Evolutionary conservation across 257 asterid genomes (phyloP), one percentile per base, ranked within the genome.

Genomic region (Phtheirospermum japonicum): DNA sequence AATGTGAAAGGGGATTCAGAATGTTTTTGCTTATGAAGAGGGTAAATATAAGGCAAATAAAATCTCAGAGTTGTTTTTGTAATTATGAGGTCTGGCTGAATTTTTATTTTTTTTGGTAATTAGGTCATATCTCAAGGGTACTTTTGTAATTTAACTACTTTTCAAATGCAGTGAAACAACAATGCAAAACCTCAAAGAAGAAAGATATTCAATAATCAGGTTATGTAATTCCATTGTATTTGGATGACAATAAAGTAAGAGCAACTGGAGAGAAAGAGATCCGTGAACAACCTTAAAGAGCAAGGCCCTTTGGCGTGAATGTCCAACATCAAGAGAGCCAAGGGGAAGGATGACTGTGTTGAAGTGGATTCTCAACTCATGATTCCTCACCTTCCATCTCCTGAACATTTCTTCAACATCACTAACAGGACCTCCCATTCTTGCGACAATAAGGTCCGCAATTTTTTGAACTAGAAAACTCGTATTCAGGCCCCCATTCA

Each of bases 291-390:
- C 99, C 99, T 94, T 94, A 78, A 94, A 94, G 32, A 94, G 95
- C 65, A 94, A 80, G 67, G 99, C 97, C 82, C 97, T 87, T 71
- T 94, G 99, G 73, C 99, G 97, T 9, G 99, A 94, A 75, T 87
- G 92, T 63, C 99, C 99, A 66, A 90, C 74, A 78, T 89, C 95
- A 59, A 94, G 95, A 73, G 83, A 79, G 69, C 97, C 97, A 74
- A 94, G 95, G 59, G 97, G 99, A 61, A 90, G 91, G 67, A 84
- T 68, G 37, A 82, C 71, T 57, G 86, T 72, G 70, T 77, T 87
- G 65, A 82, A 70, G 57, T 71, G 63, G 46, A 77, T 72, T 71
- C 86, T 69, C 56, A 94, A 73, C 64, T 87, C 90, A 50, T 76
- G 79, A 63, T 88, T 87, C 86, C 95, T 79, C 54, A 77, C 82